Evolutionary conservation across 176 grass and related monocot species (phyloP).

Genomic region (Dactylis glomerata): DNA sequence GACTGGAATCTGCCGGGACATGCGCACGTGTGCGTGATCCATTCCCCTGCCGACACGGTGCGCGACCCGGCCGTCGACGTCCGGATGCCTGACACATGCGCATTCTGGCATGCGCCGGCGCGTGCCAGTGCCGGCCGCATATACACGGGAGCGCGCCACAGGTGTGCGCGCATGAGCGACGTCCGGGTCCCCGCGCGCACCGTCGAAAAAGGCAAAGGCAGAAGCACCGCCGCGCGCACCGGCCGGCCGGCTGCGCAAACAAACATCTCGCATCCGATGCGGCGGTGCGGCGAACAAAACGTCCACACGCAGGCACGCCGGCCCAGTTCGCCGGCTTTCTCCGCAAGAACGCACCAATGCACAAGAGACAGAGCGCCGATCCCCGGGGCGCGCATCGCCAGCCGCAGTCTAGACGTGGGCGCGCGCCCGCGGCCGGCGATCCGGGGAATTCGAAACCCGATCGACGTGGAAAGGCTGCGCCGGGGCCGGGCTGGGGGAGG

Average conservation of each 20-base stretch:
- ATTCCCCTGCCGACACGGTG: background rate
- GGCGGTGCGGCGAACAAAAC: background rate
- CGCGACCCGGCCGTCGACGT: background rate
- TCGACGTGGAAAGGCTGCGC: background rate
- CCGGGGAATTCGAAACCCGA: background rate
- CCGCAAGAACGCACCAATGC: constrained; percentile 27
- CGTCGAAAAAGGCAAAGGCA: background rate
- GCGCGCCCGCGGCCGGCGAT: background rate
- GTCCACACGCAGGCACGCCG: background rate
- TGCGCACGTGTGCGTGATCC: background rate
- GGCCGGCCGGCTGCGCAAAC: background rate
- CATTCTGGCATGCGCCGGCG: background rate
- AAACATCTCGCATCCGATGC: constrained; percentile 15
- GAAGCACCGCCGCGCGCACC: background rate
- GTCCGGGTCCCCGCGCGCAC: constrained; percentile 6
- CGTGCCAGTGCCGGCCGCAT: background rate
- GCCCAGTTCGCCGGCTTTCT: background rate
- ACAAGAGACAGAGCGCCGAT: constrained; percentile 33
- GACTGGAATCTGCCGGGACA: background rate
- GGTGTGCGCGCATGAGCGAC: background rate
- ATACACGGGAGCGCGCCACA: background rate
- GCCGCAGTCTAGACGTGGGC: background rate
- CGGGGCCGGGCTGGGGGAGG: background rate
- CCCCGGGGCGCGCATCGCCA: background rate
- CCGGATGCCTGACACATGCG: background rate